phyloP scores from a whole-genome alignment of 2,329 filamentous ascomycete genomes.

The Penicillium sp. region DNA sequence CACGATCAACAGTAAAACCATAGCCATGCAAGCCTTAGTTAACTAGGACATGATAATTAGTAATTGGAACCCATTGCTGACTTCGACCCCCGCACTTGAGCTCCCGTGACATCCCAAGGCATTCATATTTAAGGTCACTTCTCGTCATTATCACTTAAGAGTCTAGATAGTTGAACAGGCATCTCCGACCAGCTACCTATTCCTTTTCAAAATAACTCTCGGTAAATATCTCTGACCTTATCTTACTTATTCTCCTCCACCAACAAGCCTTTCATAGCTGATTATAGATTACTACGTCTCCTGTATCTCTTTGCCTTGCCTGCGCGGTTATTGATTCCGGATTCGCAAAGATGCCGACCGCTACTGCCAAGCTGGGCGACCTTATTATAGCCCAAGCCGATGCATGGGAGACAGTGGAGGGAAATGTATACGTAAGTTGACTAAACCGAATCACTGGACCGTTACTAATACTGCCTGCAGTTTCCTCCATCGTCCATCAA shows the following conservation, averaged over 20 bases:
- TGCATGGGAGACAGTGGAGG: constrained; percentile 57
- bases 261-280: too few species aligned
- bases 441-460: too few species aligned
- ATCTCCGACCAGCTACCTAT: too few species aligned
- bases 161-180: too few species aligned
- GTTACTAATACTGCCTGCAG: constrained; percentile 7
- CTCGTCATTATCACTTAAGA: not conserved
- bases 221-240: too few species aligned
- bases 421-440: constrained; percentile 54
- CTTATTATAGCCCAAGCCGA: constrained; percentile 53
- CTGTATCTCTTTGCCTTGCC: too few species aligned
- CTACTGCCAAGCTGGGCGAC: constrained; percentile 52
- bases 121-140: not conserved
- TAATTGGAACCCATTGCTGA: not conserved
- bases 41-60: too few species aligned
- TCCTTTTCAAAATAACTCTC: too few species aligned
- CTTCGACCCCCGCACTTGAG: not conserved
- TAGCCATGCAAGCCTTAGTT: not conserved
- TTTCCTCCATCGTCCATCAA: constrained; percentile 52
- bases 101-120: not conserved
- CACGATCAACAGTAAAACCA: not conserved
- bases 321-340: too few species aligned
- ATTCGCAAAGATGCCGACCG: constrained; percentile 33
- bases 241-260: too few species aligned
- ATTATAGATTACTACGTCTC: too few species aligned